Evolutionary conservation across 2,329 filamentous ascomycete genomes (phyloP).

Genomic region (Scorias spongiosa): DNA sequence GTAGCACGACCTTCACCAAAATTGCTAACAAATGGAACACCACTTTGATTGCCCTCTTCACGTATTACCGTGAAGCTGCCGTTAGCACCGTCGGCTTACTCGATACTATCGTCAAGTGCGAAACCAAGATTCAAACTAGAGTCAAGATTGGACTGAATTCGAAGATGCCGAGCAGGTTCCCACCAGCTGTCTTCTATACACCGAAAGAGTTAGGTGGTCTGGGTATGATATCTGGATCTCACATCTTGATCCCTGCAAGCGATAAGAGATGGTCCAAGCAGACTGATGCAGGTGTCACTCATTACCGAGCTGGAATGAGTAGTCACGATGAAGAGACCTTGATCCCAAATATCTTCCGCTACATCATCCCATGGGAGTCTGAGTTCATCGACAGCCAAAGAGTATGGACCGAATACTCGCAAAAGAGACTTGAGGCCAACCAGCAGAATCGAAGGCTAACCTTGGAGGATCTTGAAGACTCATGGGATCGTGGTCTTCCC

Average conservation of each 20-base stretch:
- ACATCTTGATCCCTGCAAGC: conserved; percentile 91
- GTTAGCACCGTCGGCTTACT: conserved; percentile 88
- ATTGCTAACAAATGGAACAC: conserved; percentile 99
- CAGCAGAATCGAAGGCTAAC: conserved; percentile 93
- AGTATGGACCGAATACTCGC: conserved; percentile 98
- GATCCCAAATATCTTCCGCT: conserved; percentile 97
- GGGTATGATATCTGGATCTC: conserved; percentile 97
- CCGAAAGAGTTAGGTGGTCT: conserved; percentile 94
- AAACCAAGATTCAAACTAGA: conserved; percentile 97
- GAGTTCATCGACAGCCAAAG: conserved; percentile 98
- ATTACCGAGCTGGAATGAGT: conserved; percentile 85
- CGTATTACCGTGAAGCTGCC: conserved; percentile 94
- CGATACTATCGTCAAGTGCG: conserved; percentile 97
- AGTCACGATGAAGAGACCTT: conserved; percentile 94
- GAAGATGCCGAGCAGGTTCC: conserved; percentile 98
- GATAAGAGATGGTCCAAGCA: conserved; percentile 98
- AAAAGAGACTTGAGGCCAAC: conserved; percentile 92
- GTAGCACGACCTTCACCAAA: conserved; percentile 98
- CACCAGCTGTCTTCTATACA: conserved; percentile 95
- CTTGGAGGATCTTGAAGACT: conserved; percentile 90
- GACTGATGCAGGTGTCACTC: conserved; percentile 90
- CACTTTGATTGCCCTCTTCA: conserved; percentile 88
- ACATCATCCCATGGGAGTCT: conserved; percentile 97
- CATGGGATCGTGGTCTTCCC: conserved; percentile 92
- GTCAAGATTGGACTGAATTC: conserved; percentile 98